Percentiles rank a stretch among this genome's conserved stretches.
Evolutionary conservation across 164 flowering plant species (phyloP).

Genomic region (Cinnamomum micranthum): DNA sequence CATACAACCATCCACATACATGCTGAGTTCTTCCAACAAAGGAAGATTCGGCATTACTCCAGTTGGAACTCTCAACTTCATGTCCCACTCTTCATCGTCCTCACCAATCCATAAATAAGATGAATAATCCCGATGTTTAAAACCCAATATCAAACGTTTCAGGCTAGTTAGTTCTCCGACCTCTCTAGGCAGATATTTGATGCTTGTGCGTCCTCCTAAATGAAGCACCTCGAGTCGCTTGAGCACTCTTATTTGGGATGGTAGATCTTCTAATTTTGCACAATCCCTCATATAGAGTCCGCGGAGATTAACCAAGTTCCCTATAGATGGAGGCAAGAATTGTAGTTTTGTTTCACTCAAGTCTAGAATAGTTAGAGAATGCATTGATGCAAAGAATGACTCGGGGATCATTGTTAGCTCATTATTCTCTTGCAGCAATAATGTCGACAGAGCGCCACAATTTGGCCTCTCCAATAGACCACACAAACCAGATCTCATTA

Average conservation of each 20-base stretch:
- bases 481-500: neutral
- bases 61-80: neutral
- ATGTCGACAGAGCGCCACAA: conserved; percentile 1
- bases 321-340: conserved; percentile 12
- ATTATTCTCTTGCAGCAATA: conserved; percentile 12
- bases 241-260: neutral
- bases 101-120: neutral
- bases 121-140: neutral
- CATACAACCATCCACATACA: conserved; percentile 4
- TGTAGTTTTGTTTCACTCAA: conserved; percentile 8
- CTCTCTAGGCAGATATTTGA: conserved; percentile 1
- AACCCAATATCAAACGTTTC: conserved; percentile 2
- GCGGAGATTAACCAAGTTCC: neutral
- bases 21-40: conserved; percentile 2
- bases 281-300: conserved; percentile 11
- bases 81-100: neutral
- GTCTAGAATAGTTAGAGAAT: conserved; percentile 12
- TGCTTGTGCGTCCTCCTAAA: neutral
- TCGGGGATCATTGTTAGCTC: conserved; percentile 8
- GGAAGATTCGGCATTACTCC: neutral
- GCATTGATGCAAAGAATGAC: conserved; percentile 16
- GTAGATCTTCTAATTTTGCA: neutral
- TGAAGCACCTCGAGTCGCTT: conserved; percentile 1
- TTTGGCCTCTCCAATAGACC: neutral
- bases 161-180: neutral